Conservation (phyloP, 306 rosid species). For the Argentina anserina region DNA sequence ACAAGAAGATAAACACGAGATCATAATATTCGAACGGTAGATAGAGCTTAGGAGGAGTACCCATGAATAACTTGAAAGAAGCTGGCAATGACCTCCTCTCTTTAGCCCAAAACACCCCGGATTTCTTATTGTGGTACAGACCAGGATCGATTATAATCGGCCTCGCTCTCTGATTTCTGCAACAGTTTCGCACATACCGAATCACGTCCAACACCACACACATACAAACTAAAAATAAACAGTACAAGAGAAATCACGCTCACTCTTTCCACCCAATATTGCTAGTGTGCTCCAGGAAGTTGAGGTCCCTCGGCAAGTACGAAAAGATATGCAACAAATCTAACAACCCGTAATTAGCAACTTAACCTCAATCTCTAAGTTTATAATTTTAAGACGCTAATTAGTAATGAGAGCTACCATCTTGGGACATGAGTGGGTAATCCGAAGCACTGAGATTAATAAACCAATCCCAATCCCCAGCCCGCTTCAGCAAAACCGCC, state of each 20-base stretch:
- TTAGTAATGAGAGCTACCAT: constrained; percentile 43
- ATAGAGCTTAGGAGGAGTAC: constrained; percentile 43
- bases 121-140: constrained; percentile 72
- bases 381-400: too few species aligned
- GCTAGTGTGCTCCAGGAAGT: constrained; percentile 84
- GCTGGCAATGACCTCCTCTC: constrained; percentile 83
- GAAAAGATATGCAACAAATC: constrained; percentile 86
- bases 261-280: constrained; percentile 94
- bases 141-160: constrained; percentile 85
- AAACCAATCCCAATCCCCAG: constrained; percentile 86
- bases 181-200: constrained; percentile 14
- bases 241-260: constrained; percentile 18
- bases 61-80: constrained; percentile 83
- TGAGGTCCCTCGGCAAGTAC: constrained; percentile 78
- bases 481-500: constrained; percentile 63
- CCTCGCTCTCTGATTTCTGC: constrained; percentile 68
- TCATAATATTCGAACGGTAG: not conserved
- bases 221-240: constrained; percentile 16
- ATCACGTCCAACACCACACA: not conserved
- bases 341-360: constrained; percentile 18
- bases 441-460: constrained; percentile 83
- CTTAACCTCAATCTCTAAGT: too few species aligned
- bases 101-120: constrained; percentile 90
- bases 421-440: constrained; percentile 87
- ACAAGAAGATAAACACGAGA: not conserved